Base-by-base conservation (phyloP, 306 rosid genomes). In the Astragalus glycyphyllos region DNA sequence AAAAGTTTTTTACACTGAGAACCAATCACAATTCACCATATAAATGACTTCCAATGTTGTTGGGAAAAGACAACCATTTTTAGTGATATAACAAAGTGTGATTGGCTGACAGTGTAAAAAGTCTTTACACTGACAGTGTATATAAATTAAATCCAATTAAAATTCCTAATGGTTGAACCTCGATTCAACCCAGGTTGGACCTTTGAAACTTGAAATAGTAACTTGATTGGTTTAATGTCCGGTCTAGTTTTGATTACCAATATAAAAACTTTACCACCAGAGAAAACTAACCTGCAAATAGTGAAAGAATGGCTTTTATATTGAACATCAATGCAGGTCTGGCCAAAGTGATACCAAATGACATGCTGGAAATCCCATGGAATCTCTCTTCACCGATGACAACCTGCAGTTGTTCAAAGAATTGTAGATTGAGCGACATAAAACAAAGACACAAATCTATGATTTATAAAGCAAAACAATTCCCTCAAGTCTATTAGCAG, bases 281-380 rank as follows among this genome's bases (percentile, higher is more conserved):
- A 70, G 77, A 68, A 34, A 35, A 57, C 70, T 35, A 60, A 84
- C 98, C 96, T 70, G 83, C 46, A 85, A 60, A 90, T 51, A 87
- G 66, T 41, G 82, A 65, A 44, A 71, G 69, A 58, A 84, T 66
- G 62, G 88, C 76, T 51, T 83, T 68, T 29, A 69, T 66, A 72
- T 86, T 77, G 48, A 90, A 84, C 75, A 82, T 74, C 38, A 79
- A 59, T 10, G 86, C 77, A 23, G 97, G 96, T 77, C 89, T 86
- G 8, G 92, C 73, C 82, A 94, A 82, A 60, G 80, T 86, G 82
- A 94, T 94, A 14, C 69, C 69, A 63, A 94, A 94, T 4, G 97
- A 90, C 80, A 94, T 81, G 76, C 80, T 76, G 4, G 92, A 87
- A 46, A 94, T 85, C 58, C 96, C 95, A 47, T 83, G 96, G 83